Base-by-base conservation (phyloP, 2,329 filamentous ascomycete genomes). In the Fulvia fulva region DNA sequence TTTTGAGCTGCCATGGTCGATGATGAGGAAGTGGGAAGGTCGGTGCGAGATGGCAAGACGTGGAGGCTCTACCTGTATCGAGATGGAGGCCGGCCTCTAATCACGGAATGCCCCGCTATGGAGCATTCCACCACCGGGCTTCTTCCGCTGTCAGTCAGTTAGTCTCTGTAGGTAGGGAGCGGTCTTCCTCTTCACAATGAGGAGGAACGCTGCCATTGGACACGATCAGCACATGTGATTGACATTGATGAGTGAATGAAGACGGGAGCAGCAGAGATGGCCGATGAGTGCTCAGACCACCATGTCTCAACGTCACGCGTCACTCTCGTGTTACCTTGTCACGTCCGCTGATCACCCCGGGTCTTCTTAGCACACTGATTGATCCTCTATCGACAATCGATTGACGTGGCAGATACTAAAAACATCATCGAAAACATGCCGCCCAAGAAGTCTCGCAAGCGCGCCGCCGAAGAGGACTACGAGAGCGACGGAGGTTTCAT, bases 1-100 rank as follows among this genome's bases (percentile, higher is more conserved):
- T 77, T 78, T 56, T 75, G 75, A 1, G 70, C 65, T 23, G 73
- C 66, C 74, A 75, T 75, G 50, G 25, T 44, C 49, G 55, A 32
- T n/a, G 22, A 7, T 41, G 37, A 41, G 16, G 19, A 2, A 7
- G n/a, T 41, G 7, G 37, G 28, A 16, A 2, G n/a, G 14, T 19
- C 7, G 19, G 37, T 41, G 16, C n/a, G 12, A n/a, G 37, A 41
- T 41, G n/a, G 37, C 19, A 1, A 41, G 16, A 41, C 14, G n/a
- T n/a, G 8, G 5, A 7, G 16, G 5, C 5, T 41, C 14, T n/a
- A 32, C 28, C 28, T 32, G 28, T 41, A 41, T n/a, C 16, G n/a
- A 8, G 8, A n/a, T 7, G 37, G 14, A 8, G 37, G 14, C 37
- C 8, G 37, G 37, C 37, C 8, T 16, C 7, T 7, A 19, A n/a